Base-by-base conservation (phyloP, 306 rosid genomes). In the Medicago arabica region DNA sequence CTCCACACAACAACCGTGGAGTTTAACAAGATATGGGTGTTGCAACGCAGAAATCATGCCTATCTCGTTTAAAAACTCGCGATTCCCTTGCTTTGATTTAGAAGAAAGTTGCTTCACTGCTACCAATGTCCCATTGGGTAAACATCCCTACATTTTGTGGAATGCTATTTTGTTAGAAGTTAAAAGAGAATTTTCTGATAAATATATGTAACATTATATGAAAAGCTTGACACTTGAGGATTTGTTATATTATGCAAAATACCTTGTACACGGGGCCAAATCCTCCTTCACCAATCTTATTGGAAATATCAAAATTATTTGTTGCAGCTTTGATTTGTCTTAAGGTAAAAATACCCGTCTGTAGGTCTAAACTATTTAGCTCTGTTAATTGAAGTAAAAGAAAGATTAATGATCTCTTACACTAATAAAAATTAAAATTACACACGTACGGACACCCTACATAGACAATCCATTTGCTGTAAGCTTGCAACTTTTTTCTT, bases 181-280 rank as follows among this genome's bases (percentile, higher is more conserved):
- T 23, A 8, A 11, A 25, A 19, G 21, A 4, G 2, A 57, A 4
- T 11, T 59, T 11, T 59, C 6, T 59, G 10, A 25, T 23, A 59
- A 25, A 14, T 59, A 58, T 12, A 18, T 9, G 62, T 55, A 13
- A 23, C 6, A 4, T 59, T 59, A 59, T 59, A 5, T 2, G 25
- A 28, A 31, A 12, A 13, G 9, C 9, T 15, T 61, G 19, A 14
- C 11, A 61, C 11, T 14, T 19, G 43, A 34, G 17, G 11, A 61
- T 61, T 36, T 62, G 44, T 4, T 14, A 34, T 6, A 4, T 13
- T 28, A 43, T 9, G 16, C 28, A 13, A 28, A 4, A 34, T 83
- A 87, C 91, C 94, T 87, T 89, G 36, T 67, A 87, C 11, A 89
- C 89, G 2, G 85, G 80, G 49, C 93, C 91, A 80, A 89, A 89